These are phyloP conservation scores for Pichia sp. DNA, from an alignment of 1,139 yeast species.

Conservation along the genomic window DNA sequence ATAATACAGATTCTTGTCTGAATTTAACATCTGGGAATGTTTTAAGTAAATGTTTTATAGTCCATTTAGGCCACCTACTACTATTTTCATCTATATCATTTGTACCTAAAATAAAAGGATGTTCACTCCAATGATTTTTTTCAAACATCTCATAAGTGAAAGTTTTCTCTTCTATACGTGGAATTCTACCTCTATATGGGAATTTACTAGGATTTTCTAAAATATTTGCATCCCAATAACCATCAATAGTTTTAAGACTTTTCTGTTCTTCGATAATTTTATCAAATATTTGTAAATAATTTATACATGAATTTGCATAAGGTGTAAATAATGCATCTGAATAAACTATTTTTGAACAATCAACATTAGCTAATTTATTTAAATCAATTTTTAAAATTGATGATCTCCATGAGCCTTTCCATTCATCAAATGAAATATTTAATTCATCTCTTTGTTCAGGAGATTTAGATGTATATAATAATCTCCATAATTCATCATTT, in stretches of 20 bases:
- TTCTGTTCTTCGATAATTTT: constrained; percentile 46
- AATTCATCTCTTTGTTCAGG: not conserved
- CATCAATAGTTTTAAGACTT: constrained; percentile 12
- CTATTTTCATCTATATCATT: constrained; percentile 10
- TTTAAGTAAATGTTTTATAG: constrained; percentile 39
- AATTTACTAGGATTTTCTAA: constrained; percentile 17
- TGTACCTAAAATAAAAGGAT: constrained; percentile 62
- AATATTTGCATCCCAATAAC: constrained; percentile 13
- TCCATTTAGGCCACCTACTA: constrained; percentile 67
- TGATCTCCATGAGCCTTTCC: constrained; percentile 80
- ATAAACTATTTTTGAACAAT: constrained; percentile 38
- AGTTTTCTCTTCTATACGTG: constrained; percentile 39
- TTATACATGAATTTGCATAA: constrained; percentile 67
- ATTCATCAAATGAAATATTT: constrained; percentile 27
- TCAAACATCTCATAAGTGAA: constrained; percentile 44
- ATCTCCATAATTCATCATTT: constrained; percentile 78
- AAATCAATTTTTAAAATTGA: constrained; percentile 39
- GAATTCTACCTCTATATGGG: constrained; percentile 32
- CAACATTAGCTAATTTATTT: constrained; percentile 17
- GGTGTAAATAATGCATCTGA: constrained; percentile 73
- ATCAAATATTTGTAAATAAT: constrained; percentile 45
- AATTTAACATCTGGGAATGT: constrained; percentile 58
- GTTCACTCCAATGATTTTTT: constrained; percentile 34
- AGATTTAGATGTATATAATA: constrained; percentile 36
- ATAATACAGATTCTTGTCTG: constrained; percentile 79